Conservation (phyloP, 2,329 filamentous ascomycete species). For the Trichoderma breve region DNA sequence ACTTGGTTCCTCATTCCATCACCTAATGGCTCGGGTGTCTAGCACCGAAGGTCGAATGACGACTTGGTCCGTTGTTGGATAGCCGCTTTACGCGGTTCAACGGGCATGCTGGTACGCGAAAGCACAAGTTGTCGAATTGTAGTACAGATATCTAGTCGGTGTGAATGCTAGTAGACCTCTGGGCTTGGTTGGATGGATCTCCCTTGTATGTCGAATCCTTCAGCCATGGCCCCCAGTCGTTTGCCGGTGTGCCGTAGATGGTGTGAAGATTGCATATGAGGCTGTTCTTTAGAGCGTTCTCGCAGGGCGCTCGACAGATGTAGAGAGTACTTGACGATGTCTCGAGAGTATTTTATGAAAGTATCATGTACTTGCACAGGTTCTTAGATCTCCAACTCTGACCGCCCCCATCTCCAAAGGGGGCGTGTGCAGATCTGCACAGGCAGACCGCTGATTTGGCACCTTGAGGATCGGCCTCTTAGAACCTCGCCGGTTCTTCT, state of each 20-base stretch:
- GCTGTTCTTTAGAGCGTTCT: background rate
- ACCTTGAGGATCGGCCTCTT: background rate
- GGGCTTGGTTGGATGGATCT: background rate
- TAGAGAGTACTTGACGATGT: background rate
- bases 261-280: constrained; percentile 1
- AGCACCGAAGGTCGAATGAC: background rate
- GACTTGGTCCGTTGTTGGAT: background rate
- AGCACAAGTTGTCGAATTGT: background rate
- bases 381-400: background rate
- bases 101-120: background rate
- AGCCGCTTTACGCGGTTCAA: background rate
- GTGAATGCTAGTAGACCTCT: background rate
- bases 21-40: background rate
- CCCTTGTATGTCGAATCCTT: background rate
- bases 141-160: background rate
- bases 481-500: background rate
- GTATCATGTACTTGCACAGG: background rate
- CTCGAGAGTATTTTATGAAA: background rate
- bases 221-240: constrained; percentile 9
- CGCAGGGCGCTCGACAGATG: background rate
- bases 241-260: constrained; percentile 20
- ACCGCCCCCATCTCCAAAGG: background rate
- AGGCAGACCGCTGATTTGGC: background rate
- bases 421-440: background rate
- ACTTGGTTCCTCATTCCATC: background rate